phyloP scores from a whole-genome alignment of 2,329 filamentous ascomycete genomes.

The Keithomyces neogunnii region DNA sequence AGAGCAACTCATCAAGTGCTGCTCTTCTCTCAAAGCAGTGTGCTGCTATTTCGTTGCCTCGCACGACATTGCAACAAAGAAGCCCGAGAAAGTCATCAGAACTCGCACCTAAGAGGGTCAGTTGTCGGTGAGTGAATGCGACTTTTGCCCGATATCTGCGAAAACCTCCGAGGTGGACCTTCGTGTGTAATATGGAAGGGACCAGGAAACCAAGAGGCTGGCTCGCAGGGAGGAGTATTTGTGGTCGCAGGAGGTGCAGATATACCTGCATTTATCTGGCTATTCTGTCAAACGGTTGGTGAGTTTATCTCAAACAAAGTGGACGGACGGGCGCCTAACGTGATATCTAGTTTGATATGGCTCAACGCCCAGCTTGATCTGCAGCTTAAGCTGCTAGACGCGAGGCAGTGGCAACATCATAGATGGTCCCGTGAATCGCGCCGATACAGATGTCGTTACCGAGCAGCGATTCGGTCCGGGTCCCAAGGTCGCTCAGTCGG shows the following conservation, averaged over 20 bases:
- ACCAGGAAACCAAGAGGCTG: not conserved
- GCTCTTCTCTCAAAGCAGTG: not conserved
- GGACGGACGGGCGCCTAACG: not conserved
- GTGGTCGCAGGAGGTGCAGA: not conserved
- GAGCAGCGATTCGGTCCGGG: not conserved
- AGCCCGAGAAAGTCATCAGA: not conserved
- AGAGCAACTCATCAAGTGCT: not conserved
- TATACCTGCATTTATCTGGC: not conserved
- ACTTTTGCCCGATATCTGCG: not conserved
- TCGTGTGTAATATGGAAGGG: not conserved
- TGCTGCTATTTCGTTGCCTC: not conserved
- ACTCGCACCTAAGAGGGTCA: not conserved
- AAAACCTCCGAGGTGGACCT: not conserved
- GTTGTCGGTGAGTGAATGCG: not conserved
- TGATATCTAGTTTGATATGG: not conserved
- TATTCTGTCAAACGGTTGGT: not conserved
- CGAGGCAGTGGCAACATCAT: no score
- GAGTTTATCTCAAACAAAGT: not conserved
- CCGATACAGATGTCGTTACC: not conserved
- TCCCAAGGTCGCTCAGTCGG: not conserved
- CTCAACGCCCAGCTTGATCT: not conserved
- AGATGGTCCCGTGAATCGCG: no score
- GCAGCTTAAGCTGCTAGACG: no score
- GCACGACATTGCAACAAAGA: not conserved
- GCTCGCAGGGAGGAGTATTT: not conserved